phyloP scores from a whole-genome alignment of 352 stramenopile genomes.

The Phytopythium helicoides region DNA sequence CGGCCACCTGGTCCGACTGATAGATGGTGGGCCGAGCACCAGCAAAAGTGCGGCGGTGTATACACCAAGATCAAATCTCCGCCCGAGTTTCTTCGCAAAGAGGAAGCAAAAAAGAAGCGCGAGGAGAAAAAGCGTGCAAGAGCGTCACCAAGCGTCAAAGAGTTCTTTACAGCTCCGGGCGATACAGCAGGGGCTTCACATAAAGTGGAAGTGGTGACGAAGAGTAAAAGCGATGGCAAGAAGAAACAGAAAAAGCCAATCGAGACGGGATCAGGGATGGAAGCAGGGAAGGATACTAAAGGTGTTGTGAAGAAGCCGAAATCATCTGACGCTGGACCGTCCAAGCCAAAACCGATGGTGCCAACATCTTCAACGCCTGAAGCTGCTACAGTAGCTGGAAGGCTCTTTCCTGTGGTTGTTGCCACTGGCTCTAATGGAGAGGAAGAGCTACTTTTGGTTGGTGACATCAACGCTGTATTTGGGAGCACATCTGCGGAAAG shows the following conservation, averaged over 20 bases:
- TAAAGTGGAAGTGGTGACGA: constrained; percentile 8
- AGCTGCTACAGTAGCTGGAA: no score
- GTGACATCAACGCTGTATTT: constrained; percentile 46
- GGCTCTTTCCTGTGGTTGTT: constrained; percentile 26
- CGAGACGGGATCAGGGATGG: not conserved
- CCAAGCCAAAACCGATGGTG: no score
- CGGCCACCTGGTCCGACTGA: constrained; percentile 68
- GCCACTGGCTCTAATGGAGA: constrained; percentile 25
- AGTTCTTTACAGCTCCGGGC: constrained; percentile 19
- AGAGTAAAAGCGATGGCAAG: constrained; percentile 13
- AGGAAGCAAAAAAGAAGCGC: constrained; percentile 55
- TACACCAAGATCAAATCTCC: constrained; percentile 79
- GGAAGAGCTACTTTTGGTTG: constrained; percentile 43
- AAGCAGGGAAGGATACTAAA: not conserved
- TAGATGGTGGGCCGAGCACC: constrained; percentile 69
- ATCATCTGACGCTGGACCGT: no score
- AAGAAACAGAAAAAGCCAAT: not conserved
- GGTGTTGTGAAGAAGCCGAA: not conserved
- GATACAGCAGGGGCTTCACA: constrained; percentile 4
- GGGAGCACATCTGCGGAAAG: no score
- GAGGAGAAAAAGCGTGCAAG: constrained; percentile 22
- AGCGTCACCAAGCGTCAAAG: constrained; percentile 18
- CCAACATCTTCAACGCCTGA: no score
- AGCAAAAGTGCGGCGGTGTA: constrained; percentile 59
- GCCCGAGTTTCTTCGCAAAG: constrained; percentile 44